A percentile compares a stretch with the other conserved stretches of the same genome.
phyloP scores from a whole-genome alignment of 495 filamentous ascomycete species.

The Hyaloscypha hepaticicola region DNA sequence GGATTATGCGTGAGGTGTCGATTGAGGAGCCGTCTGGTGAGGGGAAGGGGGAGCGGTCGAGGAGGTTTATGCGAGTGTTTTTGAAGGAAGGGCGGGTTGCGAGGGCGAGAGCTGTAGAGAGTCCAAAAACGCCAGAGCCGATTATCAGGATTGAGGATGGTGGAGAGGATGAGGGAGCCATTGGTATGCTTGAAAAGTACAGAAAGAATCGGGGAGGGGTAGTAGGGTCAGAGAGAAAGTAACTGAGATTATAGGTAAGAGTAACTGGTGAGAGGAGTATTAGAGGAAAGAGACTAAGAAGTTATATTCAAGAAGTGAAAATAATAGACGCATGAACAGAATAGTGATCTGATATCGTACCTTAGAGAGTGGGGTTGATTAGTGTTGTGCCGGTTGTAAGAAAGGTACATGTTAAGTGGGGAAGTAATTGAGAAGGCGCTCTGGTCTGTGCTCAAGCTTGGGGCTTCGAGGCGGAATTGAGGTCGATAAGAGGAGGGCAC shows the following conservation, averaged over 20 bases:
- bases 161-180: constrained; percentile 10
- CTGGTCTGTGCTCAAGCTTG: not conserved
- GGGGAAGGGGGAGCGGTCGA: constrained; percentile 72
- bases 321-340: not conserved
- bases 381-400: not conserved
- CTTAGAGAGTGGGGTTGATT: not conserved
- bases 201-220: not conserved
- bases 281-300: not conserved
- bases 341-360: not conserved
- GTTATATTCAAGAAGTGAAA: not conserved
- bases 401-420: not conserved
- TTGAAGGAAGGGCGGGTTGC: constrained; percentile 53
- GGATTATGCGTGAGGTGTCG: constrained; percentile 75
- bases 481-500: too few relatives aligned
- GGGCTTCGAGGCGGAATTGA: not conserved
- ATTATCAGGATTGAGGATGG: constrained; percentile 64
- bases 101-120: constrained; percentile 66
- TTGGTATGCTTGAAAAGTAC: not conserved
- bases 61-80: constrained; percentile 57
- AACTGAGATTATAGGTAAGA: not conserved
- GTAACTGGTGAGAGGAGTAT: not conserved
- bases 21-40: constrained; percentile 69
- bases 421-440: not conserved
- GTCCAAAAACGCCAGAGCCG: constrained; percentile 76
- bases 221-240: not conserved